Conservation (phyloP, 2,329 filamentous ascomycete species). For the Diaporthe citriasiana region DNA sequence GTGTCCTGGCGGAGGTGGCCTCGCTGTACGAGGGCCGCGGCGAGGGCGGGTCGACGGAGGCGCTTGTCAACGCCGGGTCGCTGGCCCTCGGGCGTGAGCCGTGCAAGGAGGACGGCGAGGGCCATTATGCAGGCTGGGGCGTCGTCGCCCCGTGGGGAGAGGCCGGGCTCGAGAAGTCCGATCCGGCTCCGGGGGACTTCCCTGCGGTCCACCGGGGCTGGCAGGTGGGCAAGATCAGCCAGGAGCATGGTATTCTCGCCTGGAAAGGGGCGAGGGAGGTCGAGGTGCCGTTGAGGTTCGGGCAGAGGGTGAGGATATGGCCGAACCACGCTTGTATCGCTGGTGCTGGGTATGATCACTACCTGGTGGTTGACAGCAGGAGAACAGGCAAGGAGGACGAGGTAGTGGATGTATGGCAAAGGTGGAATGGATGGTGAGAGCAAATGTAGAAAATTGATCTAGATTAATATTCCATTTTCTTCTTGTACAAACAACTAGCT, state of each 20-base stretch:
- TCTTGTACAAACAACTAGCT: conserved; percentile 35
- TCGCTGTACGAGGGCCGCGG: conserved; percentile 75
- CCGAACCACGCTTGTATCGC: conserved; percentile 88
- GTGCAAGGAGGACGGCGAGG: conserved; percentile 65
- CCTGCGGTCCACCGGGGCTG: conserved; percentile 64
- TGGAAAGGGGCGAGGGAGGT: conserved; percentile 68
- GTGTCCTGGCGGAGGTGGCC: conserved; percentile 79
- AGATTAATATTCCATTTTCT: conserved; percentile 24
- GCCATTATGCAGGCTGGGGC: conserved; percentile 78
- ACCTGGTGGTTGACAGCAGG: conserved; percentile 78
- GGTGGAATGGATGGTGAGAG: conserved; percentile 77
- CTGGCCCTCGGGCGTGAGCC: conserved; percentile 81
- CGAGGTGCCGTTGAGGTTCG: conserved; percentile 67
- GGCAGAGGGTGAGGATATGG: conserved; percentile 79
- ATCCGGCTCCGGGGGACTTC: conserved; percentile 57
- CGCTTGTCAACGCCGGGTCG: conserved; percentile 76
- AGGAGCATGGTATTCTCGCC: conserved; percentile 82
- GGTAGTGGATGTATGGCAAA: conserved; percentile 81
- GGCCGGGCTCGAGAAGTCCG: conserved; percentile 47
- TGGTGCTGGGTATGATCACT: conserved; percentile 79
- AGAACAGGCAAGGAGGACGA: conserved; percentile 66
- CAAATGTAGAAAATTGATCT: background rate
- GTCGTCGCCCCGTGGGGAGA: conserved; percentile 72
- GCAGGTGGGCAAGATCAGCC: conserved; percentile 79
- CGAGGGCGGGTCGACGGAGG: conserved; percentile 66